Base-by-base conservation (phyloP, 2,329 filamentous ascomycete species). In the Rutstroemia sp. region DNA sequence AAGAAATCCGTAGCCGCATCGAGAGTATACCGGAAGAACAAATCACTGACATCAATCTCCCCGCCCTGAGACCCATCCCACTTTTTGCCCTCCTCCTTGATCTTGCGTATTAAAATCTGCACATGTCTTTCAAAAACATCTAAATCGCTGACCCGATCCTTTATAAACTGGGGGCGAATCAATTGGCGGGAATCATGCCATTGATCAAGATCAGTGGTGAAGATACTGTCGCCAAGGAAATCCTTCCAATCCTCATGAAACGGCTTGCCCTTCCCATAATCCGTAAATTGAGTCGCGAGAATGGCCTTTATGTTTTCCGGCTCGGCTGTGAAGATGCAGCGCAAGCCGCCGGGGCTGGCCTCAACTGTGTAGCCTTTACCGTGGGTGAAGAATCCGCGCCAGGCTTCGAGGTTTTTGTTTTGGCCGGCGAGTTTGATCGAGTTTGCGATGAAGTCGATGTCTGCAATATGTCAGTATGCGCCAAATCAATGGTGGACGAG, bases 291-390 rank as follows among this genome's bases (percentile, higher is more conserved):
- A 1, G 86, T 87, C 0, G 91, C 88, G n/a, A 96, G 76, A 21
- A 96, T 79, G 5, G 92, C 89, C 71, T 96, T 95, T 74, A 95
- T 87, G 68, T 96, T 96, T 66, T 95, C 89, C 0, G 88, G 87
- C 63, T 96, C 90, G 5, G 81, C 81, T 0, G 92, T 96, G 66
- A 94, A 78, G 58, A 95, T 70, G 8, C 59, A 46, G 7, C 65
- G 62, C 5, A 59, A 58, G 16, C 65, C 64, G 16, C 51, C 64
- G 10, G 61, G 61, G 7, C 44, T 36, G 10, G 73, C 69, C 71
- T 92, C 88, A 40, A 78, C 72, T 0, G 88, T 92, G 63, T 76
- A 83, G 34, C 72, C 34, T n/a, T 27, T 12, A 8, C 30, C 68
- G 4, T 72, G 65, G 12, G 67, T 69, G 16, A 71, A 70, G 8